phyloP scores from a whole-genome alignment of 2,329 filamentous ascomycete genomes.

The Pseudogymnoascus sp. region DNA sequence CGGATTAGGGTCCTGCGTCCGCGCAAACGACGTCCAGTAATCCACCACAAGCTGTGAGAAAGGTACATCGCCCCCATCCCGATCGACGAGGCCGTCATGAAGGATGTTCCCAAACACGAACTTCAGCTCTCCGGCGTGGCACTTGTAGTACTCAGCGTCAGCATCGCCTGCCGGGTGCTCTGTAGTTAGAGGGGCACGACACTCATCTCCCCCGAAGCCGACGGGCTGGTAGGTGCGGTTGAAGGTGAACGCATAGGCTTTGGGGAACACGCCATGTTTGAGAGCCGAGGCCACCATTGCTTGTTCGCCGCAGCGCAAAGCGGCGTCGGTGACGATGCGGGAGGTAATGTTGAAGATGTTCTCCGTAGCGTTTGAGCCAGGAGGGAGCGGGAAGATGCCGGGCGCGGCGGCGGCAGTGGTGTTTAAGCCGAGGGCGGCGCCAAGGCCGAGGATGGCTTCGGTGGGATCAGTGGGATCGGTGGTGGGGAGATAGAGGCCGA shows the following conservation, averaged over 20 bases:
- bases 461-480: constrained; percentile 15
- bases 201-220: constrained; percentile 12
- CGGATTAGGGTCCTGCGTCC: constrained; percentile 21
- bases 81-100: constrained; percentile 21
- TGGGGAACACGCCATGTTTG: constrained; percentile 24
- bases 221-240: constrained; percentile 29
- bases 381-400: constrained; percentile 17
- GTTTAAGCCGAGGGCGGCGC: background rate
- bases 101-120: constrained; percentile 28
- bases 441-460: background rate
- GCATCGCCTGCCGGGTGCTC: constrained; percentile 27
- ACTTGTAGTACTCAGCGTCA: constrained; percentile 30
- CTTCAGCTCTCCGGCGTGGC: constrained; percentile 29
- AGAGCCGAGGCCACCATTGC: constrained; percentile 24
- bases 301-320: constrained; percentile 26
- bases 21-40: constrained; percentile 25
- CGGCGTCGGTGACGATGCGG: constrained; percentile 24
- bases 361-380: constrained; percentile 15
- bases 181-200: constrained; percentile 20
- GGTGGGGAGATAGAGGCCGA: constrained; percentile 20
- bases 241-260: constrained; percentile 30
- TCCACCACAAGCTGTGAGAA: constrained; percentile 23
- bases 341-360: constrained; percentile 29
- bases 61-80: constrained; percentile 26
- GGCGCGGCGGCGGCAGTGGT: background rate